phyloP scores from a whole-genome alignment of 2,329 filamentous ascomycete species.

The Beauveria pseudobassiana region DNA sequence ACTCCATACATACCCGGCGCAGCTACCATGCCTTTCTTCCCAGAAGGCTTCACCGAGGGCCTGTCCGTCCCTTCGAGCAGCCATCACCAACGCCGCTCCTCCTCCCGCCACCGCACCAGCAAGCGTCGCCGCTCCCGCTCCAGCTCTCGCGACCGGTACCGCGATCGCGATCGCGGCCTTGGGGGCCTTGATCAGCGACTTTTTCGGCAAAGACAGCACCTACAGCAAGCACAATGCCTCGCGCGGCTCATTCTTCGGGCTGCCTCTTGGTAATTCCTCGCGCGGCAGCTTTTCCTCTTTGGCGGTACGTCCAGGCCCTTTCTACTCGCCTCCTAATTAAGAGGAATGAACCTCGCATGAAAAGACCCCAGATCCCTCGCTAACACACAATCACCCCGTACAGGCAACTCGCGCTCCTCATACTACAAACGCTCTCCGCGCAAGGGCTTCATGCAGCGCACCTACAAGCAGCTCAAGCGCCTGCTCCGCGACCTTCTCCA shows the following conservation, averaged over 20 bases:
- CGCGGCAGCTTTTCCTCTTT: conserved; percentile 40
- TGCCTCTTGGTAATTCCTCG: conserved; percentile 32
- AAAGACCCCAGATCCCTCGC: not conserved
- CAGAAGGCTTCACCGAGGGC: conserved; percentile 26
- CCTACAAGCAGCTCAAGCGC: conserved; percentile 68
- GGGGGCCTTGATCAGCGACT: conserved; percentile 22
- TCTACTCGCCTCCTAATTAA: not conserved
- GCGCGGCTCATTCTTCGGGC: conserved; percentile 39
- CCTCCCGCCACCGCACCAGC: conserved; percentile 21
- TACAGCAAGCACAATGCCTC: conserved; percentile 34
- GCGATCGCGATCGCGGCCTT: conserved; percentile 12
- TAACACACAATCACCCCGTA: not conserved
- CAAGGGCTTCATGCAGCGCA: conserved; percentile 65
- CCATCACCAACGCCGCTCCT: conserved; percentile 21
- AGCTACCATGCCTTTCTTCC: conserved; percentile 20
- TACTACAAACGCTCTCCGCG: conserved; percentile 80
- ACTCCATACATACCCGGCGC: not conserved
- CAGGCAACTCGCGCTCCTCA: conserved; percentile 40
- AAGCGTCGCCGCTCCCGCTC: conserved; percentile 34
- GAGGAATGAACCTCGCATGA: too few relatives aligned
- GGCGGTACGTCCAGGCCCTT: conserved; percentile 19
- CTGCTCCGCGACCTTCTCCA: conserved; percentile 73
- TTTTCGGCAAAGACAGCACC: conserved; percentile 32
- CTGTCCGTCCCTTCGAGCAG: conserved; percentile 24
- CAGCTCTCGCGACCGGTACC: conserved; percentile 24